Evolutionary conservation across 257 asterid species (phyloP), one percentile per base, ranked within the genome.

Genomic region (Striga asiatica): DNA sequence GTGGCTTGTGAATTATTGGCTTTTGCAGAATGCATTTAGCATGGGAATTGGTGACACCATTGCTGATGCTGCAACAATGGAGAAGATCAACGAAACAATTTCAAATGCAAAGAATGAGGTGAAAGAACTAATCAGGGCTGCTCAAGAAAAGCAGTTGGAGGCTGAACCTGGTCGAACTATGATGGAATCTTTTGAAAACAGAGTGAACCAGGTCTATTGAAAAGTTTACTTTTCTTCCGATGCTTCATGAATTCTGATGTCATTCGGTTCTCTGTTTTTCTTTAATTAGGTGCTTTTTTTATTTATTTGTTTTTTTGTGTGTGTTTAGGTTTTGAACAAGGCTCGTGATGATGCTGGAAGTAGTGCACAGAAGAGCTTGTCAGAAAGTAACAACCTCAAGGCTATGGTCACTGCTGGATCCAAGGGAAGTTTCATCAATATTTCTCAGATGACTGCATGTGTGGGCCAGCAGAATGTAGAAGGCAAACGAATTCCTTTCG

Each of bases 301-400:
- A 5, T 29, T 29, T 29, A 5, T n/a, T n/a, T n/a, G n/a, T n/a
- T 29, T 29, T 29, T 45, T 62, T 32, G 24, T 34, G 52, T 66
- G 34, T 59, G 54, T 69, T 61, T 59, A 91, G 98, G 97, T 92
- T 76, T 77, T 92, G 81, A 92, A 88, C 60, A 92, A 84, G 76
- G 99, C 99, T 6, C 97, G 99, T 82, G 99, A 92, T 70, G 99
- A 92, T 76, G 99, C 99, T 74, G 99, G 99, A 73, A 92, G 97
- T 66, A 82, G 94, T 82, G 99, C 99, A 24, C 95, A 92, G 62
- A 88, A 81, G 78, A 92, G 95, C 58, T 81, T 92, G 73, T 78
- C 99, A 28, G 99, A 92, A 76, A 84, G 95, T 65, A 92, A 92
- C 76, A 92, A 92, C 71, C 94, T 92, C 25, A 92, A 92, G 78